Base-by-base conservation (phyloP, 768 basidiomycete species). In the Amanita muscaria region DNA sequence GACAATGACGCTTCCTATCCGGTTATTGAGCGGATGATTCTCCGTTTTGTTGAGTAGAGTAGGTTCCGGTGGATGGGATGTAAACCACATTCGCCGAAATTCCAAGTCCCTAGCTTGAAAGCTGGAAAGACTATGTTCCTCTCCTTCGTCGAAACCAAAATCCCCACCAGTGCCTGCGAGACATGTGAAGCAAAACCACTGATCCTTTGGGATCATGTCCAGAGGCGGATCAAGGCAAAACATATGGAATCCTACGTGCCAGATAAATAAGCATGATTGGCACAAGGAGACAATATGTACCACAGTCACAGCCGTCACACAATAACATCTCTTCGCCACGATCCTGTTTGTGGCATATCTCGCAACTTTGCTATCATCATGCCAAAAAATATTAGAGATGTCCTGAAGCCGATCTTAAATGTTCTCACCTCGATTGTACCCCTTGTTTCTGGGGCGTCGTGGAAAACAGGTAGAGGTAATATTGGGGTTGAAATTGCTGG, bases 131-230 rank as follows among this genome's bases (percentile, higher is more conserved):
- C 80, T 80, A 61, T 99, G 96, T 53, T 98, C 94, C 63, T 97
- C 85, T 31, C 96, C 96, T 57, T 97, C 93, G 55, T 97, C 96
- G 56, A 98, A 99, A 23, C 96, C 96, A 55, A 88, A 99, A 64
- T 97, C 96, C 41, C 88, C 88, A 9, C 94, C 93, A 0, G 89
- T 93, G 30, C 81, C 84, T 31, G 91, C 74, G 16, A 99, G 69
- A 59, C 96, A 99, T 3, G 82, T 80, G 54, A 85, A 86, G 61
- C 96, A 99, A 59, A 80, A 97, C 94, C 94, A 99, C 51, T 94
- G 83, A 31, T 92, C 90, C 57, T 84, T 87, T 2, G 96, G 96
- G 44, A 99, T 87, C 2, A 72, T 66, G 7, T 73, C 65, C 42
- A 98, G 67, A 15, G 93, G 93, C 10, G 96, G 96, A 57, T 91